Base-by-base conservation (phyloP, 2,329 filamentous ascomycete genomes). In the Penicillium sp. region DNA sequence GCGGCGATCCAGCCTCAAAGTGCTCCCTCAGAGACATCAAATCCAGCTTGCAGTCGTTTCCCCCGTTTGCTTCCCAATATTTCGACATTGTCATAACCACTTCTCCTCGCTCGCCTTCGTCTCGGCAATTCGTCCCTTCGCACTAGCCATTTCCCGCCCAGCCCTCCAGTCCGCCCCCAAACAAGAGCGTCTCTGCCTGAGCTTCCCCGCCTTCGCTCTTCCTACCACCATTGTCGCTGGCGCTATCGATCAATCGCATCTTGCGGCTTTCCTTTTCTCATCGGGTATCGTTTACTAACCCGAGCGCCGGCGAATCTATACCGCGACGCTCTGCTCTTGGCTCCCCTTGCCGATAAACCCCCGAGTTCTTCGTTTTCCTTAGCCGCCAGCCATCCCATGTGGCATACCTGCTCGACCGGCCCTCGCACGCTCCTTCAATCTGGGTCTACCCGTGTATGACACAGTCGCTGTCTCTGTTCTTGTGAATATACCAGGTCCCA, bases 301-400 rank as follows among this genome's bases (percentile, higher is more conserved):
- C 41, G 56, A 46, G 9, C 11, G 8, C 23, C 41, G 23, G 56
- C 56, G 56, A 26, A n/a, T 35, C 31, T 30, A 17, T 46, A 49
- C 26, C 3, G 19, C n/a, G 26, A 47, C 17, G 26, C 2, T 49
- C 31, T 29, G 31, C 51, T 41, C 45, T 29, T 13, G 30, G 7
- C 17, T 38, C n/a, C 8, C 50, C 6, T 53, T 41, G 23, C 21
- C 38, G 45, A 48, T 50, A 56, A 41, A 31, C 35, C 19, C 47
- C 57, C 26, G 51, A 38, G 51, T 59, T 54, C 51, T 31, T 49
- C 54, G 26, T 56, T 57, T 57, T 50, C 50, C 47, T 46, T 51
- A 64, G 50, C 64, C 65, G 65, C 65, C 62, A 54, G 56, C 61
- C 61, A 58, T 61, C 62, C 63, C 66, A 69, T 70, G 67, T 60